Conservation (phyloP, 2,329 filamentous ascomycete species). For the Coleophoma crateriformis region DNA sequence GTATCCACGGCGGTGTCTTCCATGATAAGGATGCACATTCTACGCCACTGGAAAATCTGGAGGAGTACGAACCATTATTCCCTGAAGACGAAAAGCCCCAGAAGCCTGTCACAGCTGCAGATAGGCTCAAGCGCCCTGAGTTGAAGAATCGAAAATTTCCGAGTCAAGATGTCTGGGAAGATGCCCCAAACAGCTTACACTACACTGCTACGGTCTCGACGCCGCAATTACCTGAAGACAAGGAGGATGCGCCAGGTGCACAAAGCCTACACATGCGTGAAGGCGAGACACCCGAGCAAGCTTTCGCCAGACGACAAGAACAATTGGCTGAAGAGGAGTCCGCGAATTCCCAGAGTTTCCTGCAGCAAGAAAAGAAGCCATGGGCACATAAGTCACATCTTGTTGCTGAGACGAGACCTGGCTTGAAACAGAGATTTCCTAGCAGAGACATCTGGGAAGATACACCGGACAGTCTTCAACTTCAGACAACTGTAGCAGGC, state of each 20-base stretch:
- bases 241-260: slow-evolving; percentile 7
- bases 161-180: slow-evolving; percentile 96
- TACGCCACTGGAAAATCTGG: slow-evolving; percentile 78
- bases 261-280: slow-evolving; percentile 3
- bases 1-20: slow-evolving; percentile 52
- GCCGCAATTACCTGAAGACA: slow-evolving; percentile 56
- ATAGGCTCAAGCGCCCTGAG: slow-evolving; percentile 50
- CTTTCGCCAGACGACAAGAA: slow-evolving; percentile 62
- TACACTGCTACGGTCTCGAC: slow-evolving; percentile 78
- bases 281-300: slow-evolving; percentile 52
- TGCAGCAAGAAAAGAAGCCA: slow-evolving; percentile 44
- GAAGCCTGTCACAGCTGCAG: slow-evolving; percentile 43
- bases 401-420: slow-evolving; percentile 46
- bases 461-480: slow-evolving; percentile 73
- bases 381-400: slow-evolving; percentile 47
- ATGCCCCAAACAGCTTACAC: slow-evolving; percentile 80
- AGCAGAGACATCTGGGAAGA: slow-evolving; percentile 96
- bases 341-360: slow-evolving; percentile 40
- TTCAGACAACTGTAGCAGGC: slow-evolving; percentile 67
- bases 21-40: slow-evolving; percentile 40
- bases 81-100: slow-evolving; percentile 63
- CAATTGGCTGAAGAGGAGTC: slow-evolving; percentile 55
- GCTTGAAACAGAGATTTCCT: slow-evolving; percentile 69
- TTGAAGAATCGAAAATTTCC: slow-evolving; percentile 69
- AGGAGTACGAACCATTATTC: slow-evolving; percentile 94